These are phyloP conservation scores for Xylaria multiplex DNA, from an alignment of 2,329 filamentous ascomycete genomes.

Conservation along the genomic window DNA sequence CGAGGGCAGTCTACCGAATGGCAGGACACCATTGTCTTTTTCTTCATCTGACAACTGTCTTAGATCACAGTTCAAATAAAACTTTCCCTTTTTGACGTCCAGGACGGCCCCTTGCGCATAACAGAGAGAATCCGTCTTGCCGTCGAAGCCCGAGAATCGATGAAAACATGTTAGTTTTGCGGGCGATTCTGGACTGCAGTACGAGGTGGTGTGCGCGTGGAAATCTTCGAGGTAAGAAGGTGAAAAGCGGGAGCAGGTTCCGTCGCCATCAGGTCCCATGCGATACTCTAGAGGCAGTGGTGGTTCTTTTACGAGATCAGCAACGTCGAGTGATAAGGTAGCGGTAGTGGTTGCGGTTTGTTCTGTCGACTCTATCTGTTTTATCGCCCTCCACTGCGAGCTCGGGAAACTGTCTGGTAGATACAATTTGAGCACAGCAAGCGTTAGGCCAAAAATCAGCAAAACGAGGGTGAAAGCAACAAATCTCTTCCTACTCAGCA, in stretches of 20 bases:
- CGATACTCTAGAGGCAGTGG: slow-evolving; percentile 18
- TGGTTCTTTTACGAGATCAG: neutral
- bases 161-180: slow-evolving; percentile 29
- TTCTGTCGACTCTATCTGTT: too few species aligned
- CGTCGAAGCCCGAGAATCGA: slow-evolving; percentile 21
- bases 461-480: slow-evolving; percentile 2
- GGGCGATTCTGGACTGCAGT: slow-evolving; percentile 13
- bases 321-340: neutral
- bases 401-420: neutral
- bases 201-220: slow-evolving; percentile 21
- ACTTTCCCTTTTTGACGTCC: slow-evolving; percentile 8
- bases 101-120: slow-evolving; percentile 25
- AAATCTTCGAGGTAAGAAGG: slow-evolving; percentile 25
- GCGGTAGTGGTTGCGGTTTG: slow-evolving; percentile 1
- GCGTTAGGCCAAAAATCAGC: neutral
- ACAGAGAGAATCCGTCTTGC: slow-evolving; percentile 30
- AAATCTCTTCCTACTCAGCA: slow-evolving; percentile 17
- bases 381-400: neutral
- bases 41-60: slow-evolving; percentile 29
- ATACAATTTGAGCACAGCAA: slow-evolving; percentile 6
- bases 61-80: slow-evolving; percentile 26
- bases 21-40: slow-evolving; percentile 14
- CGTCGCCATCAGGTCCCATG: neutral
- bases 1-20: slow-evolving; percentile 18
- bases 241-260: slow-evolving; percentile 25